Percentiles rank a stretch among this genome's conserved stretches.
Evolutionary conservation across 1,284 basidiomycete species (phyloP).

Genomic region (Leccinum angustisporum): DNA sequence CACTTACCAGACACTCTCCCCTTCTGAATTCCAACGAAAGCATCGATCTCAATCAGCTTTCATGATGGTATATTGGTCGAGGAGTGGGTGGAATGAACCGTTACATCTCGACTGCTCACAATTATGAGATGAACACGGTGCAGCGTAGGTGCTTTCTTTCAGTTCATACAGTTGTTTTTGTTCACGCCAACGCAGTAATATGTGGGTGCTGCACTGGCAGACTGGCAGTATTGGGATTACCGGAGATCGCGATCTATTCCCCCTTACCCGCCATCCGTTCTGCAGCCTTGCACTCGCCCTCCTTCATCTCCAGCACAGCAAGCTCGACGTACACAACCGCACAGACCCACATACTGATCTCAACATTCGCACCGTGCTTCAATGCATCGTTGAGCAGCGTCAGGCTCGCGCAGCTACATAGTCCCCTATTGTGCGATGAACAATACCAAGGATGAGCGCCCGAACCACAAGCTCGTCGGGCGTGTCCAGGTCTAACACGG

Average conservation of each 20-base stretch:
- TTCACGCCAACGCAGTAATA: too few relatives aligned
- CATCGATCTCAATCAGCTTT: too few relatives aligned
- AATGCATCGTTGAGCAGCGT: constrained; percentile 52
- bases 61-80: too few relatives aligned
- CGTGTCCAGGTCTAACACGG: constrained; percentile 52
- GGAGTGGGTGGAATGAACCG: too few relatives aligned
- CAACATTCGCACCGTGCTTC: constrained; percentile 38
- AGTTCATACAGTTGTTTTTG: too few relatives aligned
- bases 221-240: too few relatives aligned
- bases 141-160: too few relatives aligned
- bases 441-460: constrained; percentile 64
- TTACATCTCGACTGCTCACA: too few relatives aligned
- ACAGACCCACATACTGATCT: constrained; percentile 62
- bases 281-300: constrained; percentile 40
- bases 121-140: too few relatives aligned
- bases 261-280: not conserved
- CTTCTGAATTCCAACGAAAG: too few relatives aligned
- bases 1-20: too few relatives aligned
- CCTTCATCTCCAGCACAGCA: constrained; percentile 63
- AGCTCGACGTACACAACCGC: constrained; percentile 68
- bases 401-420: constrained; percentile 41
- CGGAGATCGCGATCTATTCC: not conserved
- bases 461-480: constrained; percentile 71
- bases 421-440: constrained; percentile 55
- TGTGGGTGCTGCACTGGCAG: too few relatives aligned